Conservation (phyloP, 1,284 basidiomycete species). For the Ustilago loliicola region DNA sequence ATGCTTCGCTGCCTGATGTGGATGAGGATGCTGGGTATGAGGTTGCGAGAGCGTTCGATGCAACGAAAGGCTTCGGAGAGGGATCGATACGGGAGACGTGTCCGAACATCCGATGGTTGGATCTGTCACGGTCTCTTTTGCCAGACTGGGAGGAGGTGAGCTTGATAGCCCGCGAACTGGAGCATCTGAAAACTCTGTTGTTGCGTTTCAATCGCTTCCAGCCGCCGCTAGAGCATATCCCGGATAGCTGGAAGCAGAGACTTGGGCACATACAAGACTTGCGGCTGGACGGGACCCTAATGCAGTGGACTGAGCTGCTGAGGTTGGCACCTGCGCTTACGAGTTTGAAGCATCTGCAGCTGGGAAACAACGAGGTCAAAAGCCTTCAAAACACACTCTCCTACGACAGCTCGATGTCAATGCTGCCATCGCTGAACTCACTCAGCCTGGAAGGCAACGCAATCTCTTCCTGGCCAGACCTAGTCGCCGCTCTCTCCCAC, state of each 20-base stretch:
- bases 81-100: conserved; percentile 77
- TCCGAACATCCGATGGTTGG: conserved; percentile 81
- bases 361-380: conserved; percentile 81
- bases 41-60: conserved; percentile 74
- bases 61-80: conserved; percentile 72
- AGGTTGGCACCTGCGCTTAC: conserved; percentile 76
- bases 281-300: conserved; percentile 80
- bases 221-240: conserved; percentile 58
- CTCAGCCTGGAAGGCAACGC: conserved; percentile 84
- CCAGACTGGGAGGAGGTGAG: conserved; percentile 80
- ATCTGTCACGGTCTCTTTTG: conserved; percentile 85
- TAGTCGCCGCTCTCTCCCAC: conserved; percentile 73
- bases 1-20: conserved; percentile 10
- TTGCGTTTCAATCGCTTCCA: conserved; percentile 72
- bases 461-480: conserved; percentile 76
- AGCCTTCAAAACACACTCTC: background rate
- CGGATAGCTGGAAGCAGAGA: conserved; percentile 66
- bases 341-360: conserved; percentile 77
- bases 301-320: conserved; percentile 78
- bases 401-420: background rate
- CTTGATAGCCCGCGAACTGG: conserved; percentile 78
- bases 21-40: conserved; percentile 68
- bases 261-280: conserved; percentile 78
- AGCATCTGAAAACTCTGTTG: conserved; percentile 77
- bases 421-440: conserved; percentile 72